Base-by-base conservation (phyloP, 352 stramenopile species). In the Phytophthora sansomeana region DNA sequence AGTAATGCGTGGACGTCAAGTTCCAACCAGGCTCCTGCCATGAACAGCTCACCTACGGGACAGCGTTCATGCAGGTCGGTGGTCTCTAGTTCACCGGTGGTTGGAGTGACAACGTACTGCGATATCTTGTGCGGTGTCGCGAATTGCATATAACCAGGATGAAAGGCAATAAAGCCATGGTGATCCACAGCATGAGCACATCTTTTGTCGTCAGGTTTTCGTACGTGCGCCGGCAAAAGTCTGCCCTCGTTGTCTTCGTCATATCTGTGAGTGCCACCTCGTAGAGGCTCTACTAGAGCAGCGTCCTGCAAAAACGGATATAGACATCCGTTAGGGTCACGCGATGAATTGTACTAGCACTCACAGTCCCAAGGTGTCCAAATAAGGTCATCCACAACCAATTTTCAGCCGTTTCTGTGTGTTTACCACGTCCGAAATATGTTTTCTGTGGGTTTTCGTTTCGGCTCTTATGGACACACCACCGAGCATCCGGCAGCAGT, bases 381-480 rank as follows among this genome's bases (percentile, higher is more conserved):
- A n/a, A n/a, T n/a, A n/a, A n/a, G n/a, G n/a, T n/a, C n/a, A n/a
- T n/a, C n/a, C n/a, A n/a, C n/a, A n/a, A n/a, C n/a, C n/a, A n/a
- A n/a, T n/a, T n/a, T n/a, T n/a, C n/a, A n/a, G n/a, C n/a, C n/a
- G n/a, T n/a, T n/a, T n/a, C n/a, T n/a, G n/a, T n/a, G n/a, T n/a
- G n/a, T n/a, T n/a, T n/a, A n/a, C n/a, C n/a, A n/a, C n/a, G n/a
- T n/a, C n/a, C n/a, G n/a, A n/a, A n/a, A n/a, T n/a, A n/a, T n/a
- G n/a, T n/a, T n/a, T n/a, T n/a, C n/a, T n/a, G n/a, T n/a, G n/a
- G n/a, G n/a, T n/a, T n/a, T n/a, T n/a, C n/a, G n/a, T n/a, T n/a
- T n/a, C n/a, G n/a, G n/a, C n/a, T n/a, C n/a, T n/a, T n/a, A 83
- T 80, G 64, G 72, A 83, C 39, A 89, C 81, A 13, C 84, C 83